Conservation (phyloP, 225 moss, liverwort and hornwort species). For the Marchantia paleacea region DNA sequence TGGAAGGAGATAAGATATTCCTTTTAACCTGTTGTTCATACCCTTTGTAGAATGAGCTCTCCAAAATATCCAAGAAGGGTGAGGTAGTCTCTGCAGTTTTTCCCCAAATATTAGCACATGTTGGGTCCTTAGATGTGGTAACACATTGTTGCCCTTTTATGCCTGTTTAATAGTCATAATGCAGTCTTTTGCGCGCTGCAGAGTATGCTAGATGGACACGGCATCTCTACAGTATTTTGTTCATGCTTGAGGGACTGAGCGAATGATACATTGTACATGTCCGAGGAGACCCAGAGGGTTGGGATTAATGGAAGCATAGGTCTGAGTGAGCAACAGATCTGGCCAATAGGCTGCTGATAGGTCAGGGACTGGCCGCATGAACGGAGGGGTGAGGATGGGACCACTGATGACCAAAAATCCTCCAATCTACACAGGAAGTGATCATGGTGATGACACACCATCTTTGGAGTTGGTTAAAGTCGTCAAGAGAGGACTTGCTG, state of each 20-base stretch:
- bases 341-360: constrained; percentile 12
- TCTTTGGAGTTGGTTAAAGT: constrained; percentile 15
- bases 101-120: constrained; percentile 48
- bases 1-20: constrained; percentile 18
- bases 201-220: constrained; percentile 26
- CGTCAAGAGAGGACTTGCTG: constrained; percentile 1
- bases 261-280: constrained; percentile 35
- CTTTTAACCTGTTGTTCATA: constrained; percentile 32
- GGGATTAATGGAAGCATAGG: constrained; percentile 14
- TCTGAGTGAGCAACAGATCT: constrained; percentile 11
- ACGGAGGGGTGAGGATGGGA: constrained; percentile 5
- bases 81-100: constrained; percentile 32
- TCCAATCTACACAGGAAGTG: constrained; percentile 8
- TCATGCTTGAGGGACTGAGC: constrained; percentile 33
- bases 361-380: constrained; percentile 6
- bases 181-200: constrained; percentile 37
- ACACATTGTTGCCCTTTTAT: constrained; percentile 87
- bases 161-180: constrained; percentile 45
- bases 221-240: constrained; percentile 29
- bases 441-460: constrained; percentile 7
- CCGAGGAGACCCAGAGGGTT: constrained; percentile 24
- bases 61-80: constrained; percentile 30
- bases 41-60: constrained; percentile 41
- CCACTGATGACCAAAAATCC: neutral
- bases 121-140: constrained; percentile 64